phyloP scores from a whole-genome alignment of 176 grass and related monocot genomes.

The Carex kokanica region DNA sequence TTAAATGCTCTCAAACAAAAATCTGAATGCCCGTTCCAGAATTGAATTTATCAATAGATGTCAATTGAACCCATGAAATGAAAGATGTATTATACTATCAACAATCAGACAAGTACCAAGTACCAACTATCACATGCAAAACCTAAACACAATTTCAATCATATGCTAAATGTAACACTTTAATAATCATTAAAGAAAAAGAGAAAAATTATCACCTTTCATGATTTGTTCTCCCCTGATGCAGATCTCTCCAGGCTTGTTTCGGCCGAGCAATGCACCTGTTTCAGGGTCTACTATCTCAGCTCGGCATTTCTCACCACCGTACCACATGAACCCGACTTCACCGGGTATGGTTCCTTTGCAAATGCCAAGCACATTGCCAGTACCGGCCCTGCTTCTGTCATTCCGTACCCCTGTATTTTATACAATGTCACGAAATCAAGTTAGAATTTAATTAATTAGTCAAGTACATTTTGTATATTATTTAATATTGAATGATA shows the following conservation, averaged over 20 bases:
- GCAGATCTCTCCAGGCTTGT: constrained; percentile 74
- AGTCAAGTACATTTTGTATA: background rate
- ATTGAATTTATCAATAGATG: background rate
- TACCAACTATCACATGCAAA: constrained; percentile 2
- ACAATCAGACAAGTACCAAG: background rate
- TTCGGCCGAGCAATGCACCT: constrained; percentile 47
- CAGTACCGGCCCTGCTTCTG: constrained; percentile 82
- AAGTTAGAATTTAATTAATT: background rate
- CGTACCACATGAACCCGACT: constrained; percentile 86
- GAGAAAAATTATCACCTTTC: constrained; percentile 53
- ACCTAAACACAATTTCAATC: background rate
- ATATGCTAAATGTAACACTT: background rate
- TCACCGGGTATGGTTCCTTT: constrained; percentile 66
- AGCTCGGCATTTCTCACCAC: constrained; percentile 82
- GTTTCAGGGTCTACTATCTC: constrained; percentile 75
- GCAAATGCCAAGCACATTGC: constrained; percentile 95
- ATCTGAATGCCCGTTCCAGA: background rate
- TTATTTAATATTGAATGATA: background rate
- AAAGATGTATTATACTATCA: background rate
- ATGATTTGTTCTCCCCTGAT: constrained; percentile 94
- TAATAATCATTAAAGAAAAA: background rate
- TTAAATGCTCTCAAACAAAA: background rate
- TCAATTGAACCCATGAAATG: background rate
- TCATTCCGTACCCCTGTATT: constrained; percentile 89
- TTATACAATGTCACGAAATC: background rate